Percentiles rank a stretch among this genome's conserved stretches.
Conservation (phyloP, 2,329 filamentous ascomycete genomes). For the Clathrospora elynae region DNA sequence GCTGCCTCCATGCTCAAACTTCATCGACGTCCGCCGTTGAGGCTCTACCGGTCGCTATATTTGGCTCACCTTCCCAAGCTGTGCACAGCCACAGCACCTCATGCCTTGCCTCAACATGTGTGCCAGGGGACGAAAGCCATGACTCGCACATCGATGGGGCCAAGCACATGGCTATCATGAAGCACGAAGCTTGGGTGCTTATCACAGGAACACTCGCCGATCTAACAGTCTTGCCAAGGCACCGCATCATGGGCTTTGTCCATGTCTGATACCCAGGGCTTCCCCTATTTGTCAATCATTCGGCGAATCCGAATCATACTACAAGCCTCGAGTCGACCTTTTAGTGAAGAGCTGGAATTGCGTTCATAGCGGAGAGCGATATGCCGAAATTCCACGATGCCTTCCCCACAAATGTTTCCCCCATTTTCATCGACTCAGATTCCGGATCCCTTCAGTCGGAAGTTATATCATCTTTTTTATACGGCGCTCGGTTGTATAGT, state of each 20-base stretch:
- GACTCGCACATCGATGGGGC: not conserved
- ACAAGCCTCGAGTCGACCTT: too few species aligned
- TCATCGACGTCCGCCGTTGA: not conserved
- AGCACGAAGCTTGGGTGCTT: constrained; percentile 3
- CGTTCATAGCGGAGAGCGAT: too few species aligned
- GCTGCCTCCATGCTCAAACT: not conserved
- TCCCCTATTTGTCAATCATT: too few species aligned
- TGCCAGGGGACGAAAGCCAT: not conserved
- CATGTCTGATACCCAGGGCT: too few species aligned
- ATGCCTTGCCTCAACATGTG: not conserved
- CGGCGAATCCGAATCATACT: too few species aligned
- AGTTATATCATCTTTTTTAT: too few species aligned
- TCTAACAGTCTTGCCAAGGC: constrained; percentile 12
- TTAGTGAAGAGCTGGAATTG: too few species aligned
- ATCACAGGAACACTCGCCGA: constrained; percentile 4
- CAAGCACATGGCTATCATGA: not conserved
- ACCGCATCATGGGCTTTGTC: not conserved
- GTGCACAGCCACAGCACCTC: not conserved
- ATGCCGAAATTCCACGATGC: too few species aligned
- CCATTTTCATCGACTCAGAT: too few species aligned
- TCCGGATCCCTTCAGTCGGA: too few species aligned
- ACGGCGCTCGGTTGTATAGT: too few species aligned
- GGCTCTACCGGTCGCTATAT: constrained; percentile 8
- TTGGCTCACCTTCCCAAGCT: constrained; percentile 2
- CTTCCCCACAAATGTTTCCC: too few species aligned